Conservation (phyloP, 2,329 filamentous ascomycete species). For the Lachnellula suecica region DNA sequence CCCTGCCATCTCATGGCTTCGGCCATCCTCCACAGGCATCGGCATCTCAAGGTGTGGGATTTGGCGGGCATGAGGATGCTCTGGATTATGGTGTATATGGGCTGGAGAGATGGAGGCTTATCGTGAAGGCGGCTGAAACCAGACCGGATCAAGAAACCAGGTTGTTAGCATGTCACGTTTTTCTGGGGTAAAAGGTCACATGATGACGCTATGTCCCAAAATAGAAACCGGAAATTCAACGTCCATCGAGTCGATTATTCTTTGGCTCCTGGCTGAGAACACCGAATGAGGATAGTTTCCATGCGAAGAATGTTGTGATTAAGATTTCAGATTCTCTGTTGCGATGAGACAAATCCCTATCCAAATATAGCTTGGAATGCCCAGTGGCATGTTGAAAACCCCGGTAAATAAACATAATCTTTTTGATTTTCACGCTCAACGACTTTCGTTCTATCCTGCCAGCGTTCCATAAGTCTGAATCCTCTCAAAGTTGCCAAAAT, state of each 20-base stretch:
- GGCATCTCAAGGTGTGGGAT: conserved; percentile 6
- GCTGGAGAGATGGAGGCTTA: not conserved
- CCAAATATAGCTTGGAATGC: not conserved
- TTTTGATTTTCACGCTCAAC: not conserved
- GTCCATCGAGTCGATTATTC: not conserved
- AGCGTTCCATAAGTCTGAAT: too few species aligned
- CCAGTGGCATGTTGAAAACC: not conserved
- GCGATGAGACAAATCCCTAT: not conserved
- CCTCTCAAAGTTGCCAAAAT: too few species aligned
- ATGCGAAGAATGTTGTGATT: not conserved
- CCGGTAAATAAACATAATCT: not conserved
- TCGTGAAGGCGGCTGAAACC: conserved; percentile 27
- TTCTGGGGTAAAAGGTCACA: not conserved
- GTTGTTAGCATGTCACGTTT: not conserved
- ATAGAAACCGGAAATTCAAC: not conserved
- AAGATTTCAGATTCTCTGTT: not conserved
- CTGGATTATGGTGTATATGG: not conserved
- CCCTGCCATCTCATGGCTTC: not conserved
- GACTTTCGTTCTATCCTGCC: too few species aligned
- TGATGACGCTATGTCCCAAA: not conserved
- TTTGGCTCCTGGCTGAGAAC: not conserved
- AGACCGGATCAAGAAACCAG: conserved; percentile 44
- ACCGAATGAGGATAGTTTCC: too few species aligned
- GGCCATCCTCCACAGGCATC: conserved; percentile 12
- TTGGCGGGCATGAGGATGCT: conserved; percentile 39